phyloP scores from a whole-genome alignment of 108 stramenopile genomes.

The Epipyxis sp. region DNA sequence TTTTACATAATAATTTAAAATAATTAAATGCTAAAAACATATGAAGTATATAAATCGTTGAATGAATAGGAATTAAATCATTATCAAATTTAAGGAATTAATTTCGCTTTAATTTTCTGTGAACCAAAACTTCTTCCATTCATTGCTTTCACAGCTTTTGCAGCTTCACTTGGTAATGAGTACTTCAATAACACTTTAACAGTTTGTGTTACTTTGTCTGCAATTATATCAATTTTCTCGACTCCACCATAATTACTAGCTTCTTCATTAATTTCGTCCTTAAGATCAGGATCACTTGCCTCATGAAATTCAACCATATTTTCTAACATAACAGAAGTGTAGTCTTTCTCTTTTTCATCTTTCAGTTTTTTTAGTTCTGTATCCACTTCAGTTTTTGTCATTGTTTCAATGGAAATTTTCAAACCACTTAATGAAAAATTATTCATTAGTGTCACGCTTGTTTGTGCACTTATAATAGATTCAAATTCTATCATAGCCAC shows the following conservation, averaged over 20 bases:
- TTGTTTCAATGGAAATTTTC: too few relatives aligned
- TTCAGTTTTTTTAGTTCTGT: too few relatives aligned
- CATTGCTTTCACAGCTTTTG: background rate
- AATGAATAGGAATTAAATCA: too few relatives aligned
- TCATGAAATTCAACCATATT: constrained; percentile 1
- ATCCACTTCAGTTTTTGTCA: too few relatives aligned
- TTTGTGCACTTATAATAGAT: too few relatives aligned
- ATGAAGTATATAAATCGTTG: too few relatives aligned
- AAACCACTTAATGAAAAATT: too few relatives aligned
- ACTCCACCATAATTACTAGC: background rate
- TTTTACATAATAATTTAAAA: too few relatives aligned
- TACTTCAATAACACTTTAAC: background rate
- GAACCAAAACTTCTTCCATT: background rate
- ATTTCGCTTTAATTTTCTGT: background rate
- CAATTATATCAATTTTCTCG: background rate
- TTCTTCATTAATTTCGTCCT: constrained; percentile 6
- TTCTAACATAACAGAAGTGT: background rate
- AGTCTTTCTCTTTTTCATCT: too few relatives aligned
- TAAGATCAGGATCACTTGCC: background rate
- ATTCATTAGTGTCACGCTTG: too few relatives aligned
- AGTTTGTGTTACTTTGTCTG: background rate
- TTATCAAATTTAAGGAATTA: background rate
- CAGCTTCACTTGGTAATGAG: background rate
- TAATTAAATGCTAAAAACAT: too few relatives aligned
- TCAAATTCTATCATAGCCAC: too few relatives aligned